Base-by-base conservation (phyloP, 2,329 filamentous ascomycete genomes). In the Monosporascus sp. region DNA sequence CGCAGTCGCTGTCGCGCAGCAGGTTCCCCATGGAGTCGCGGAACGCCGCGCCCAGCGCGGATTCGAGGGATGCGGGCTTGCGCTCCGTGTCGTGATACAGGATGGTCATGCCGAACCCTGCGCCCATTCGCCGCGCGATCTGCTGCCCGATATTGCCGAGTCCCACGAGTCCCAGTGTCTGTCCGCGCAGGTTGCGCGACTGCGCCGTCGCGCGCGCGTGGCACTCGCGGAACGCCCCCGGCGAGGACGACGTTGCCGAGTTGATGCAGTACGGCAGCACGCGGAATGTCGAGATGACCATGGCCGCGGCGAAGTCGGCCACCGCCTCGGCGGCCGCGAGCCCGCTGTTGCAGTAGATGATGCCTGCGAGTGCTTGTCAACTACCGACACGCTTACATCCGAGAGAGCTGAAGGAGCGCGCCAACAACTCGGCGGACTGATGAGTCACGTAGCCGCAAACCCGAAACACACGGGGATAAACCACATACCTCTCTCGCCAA, bases 271-370 rank as follows among this genome's bases (percentile, higher is more conserved):
- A 89, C 1, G 81, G 76, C 14, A 90, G 77, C 46, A 82, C 77
- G 49, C 87, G 83, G 72, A 89, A 90, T 15, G 81, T 83, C 8
- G 81, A 80, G 48, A 91, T 79, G 59, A 90, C 81, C 60, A 87
- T 78, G 62, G 83, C 84, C 41, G 89, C 75, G 18, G 85, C 82
- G 56, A 88, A 82, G 67, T 90, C 88, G 49, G 87, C 86, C 1
- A 90, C 87, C 5, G 86, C 82, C 62, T 90, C 87, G 6, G 84
- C 84, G 37, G 85, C 85, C 0, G 87, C 85, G 2, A 83, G 77
- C 2, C 85, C 86, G 3, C 83, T 80, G 70, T 90, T 90, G 74
- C 87, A 90, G 70, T 90, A 90, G 49, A 86, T 70, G 56, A 88
- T 80, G 38, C 83, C 80, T 80, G 48, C 9, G 7, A 2, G n/a